Evolutionary conservation across 1,284 basidiomycete species (phyloP).

Genomic region (Ustilago hordei): DNA sequence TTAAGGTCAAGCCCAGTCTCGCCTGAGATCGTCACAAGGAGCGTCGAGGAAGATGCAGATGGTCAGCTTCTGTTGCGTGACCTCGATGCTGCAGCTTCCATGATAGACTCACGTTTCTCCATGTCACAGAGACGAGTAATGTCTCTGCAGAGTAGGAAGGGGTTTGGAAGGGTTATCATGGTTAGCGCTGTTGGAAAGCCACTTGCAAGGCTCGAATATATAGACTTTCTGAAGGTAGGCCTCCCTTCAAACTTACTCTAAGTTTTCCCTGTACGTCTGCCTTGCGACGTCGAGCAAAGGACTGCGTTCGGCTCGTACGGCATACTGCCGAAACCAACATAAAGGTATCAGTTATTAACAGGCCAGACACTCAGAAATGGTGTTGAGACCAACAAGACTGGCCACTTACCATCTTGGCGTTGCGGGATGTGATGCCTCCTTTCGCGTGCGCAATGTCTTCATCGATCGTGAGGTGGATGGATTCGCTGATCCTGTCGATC

Average conservation of each 20-base stretch:
- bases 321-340: constrained; percentile 73
- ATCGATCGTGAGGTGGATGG: constrained; percentile 78
- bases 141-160: constrained; percentile 72
- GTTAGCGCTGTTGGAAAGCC: neutral
- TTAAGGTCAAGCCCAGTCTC: constrained; percentile 77
- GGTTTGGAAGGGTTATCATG: neutral
- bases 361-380: neutral
- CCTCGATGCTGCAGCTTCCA: neutral
- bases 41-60: neutral
- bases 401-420: constrained; percentile 35
- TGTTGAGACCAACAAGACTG: neutral
- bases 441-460: constrained; percentile 72
- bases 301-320: constrained; percentile 83
- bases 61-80: neutral
- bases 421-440: constrained; percentile 29
- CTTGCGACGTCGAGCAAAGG: constrained; percentile 89
- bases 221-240: neutral
- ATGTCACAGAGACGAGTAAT: constrained; percentile 75
- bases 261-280: constrained; percentile 87
- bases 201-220: neutral
- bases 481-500: constrained; percentile 75
- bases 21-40: constrained; percentile 22
- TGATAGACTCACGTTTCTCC: constrained; percentile 22
- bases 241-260: constrained; percentile 65
- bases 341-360: neutral